Evolutionary conservation across 371 early-diverging fungal genomes (phyloP).

Genomic region (Mucor irregularis): DNA sequence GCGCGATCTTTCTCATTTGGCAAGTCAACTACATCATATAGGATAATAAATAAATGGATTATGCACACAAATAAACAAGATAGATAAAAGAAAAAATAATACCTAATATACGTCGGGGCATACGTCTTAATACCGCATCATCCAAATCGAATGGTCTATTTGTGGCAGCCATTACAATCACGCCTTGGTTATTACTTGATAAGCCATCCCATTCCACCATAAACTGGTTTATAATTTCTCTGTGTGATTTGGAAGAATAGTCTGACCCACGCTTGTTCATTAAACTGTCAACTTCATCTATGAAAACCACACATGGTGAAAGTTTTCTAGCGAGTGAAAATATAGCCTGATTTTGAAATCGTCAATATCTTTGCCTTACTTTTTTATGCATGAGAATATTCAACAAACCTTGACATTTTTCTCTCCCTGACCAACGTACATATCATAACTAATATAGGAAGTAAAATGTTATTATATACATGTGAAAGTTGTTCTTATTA

Average conservation of each 20-base stretch:
- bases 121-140: constrained; percentile 95
- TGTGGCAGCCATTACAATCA: constrained; percentile 94
- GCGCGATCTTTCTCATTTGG: constrained; percentile 84
- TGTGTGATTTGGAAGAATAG: constrained; percentile 50
- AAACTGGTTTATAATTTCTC: constrained; percentile 94
- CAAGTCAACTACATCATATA: constrained; percentile 69
- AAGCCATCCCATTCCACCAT: constrained; percentile 98
- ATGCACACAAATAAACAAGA: not conserved
- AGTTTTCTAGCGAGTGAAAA: constrained; percentile 96
- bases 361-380: not conserved
- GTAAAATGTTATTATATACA: not conserved
- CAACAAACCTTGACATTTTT: constrained; percentile 78
- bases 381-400: not conserved
- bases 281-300: constrained; percentile 98
- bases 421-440: constrained; percentile 98
- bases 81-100: constrained; percentile 6
- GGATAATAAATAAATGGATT: not conserved
- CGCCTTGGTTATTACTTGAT: constrained; percentile 72
- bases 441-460: constrained; percentile 65
- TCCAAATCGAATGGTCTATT: constrained; percentile 98
- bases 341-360: constrained; percentile 58
- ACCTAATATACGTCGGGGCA: constrained; percentile 94
- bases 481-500: no score
- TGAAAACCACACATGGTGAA: constrained; percentile 95
- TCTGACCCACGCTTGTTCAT: constrained; percentile 81